Percentiles rank a stretch among this genome's conserved stretches.
These are phyloP conservation scores for Antarctomyces pellizariae DNA, from an alignment of 495 filamentous ascomycete species.

Conservation along the genomic window DNA sequence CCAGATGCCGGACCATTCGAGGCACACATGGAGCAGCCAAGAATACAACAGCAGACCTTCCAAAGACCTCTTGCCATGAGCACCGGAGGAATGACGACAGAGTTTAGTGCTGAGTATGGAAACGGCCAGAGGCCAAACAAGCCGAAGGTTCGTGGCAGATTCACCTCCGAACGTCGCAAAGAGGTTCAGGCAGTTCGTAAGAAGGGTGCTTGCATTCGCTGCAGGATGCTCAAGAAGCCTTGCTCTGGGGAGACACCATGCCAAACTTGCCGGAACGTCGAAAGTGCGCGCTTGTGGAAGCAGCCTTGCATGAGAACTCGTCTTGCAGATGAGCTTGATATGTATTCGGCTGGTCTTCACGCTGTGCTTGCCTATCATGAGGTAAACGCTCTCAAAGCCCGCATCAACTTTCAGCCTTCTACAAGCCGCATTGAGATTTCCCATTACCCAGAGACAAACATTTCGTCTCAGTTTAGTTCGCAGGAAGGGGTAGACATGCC, in stretches of 20 bases:
- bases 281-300: conserved; percentile 61
- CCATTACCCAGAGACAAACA: conserved; percentile 34
- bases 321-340: conserved; percentile 46
- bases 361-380: conserved; percentile 41
- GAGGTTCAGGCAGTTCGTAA: conserved; percentile 67
- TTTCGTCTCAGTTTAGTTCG: conserved; percentile 26
- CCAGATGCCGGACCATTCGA: conserved; percentile 3
- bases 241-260: conserved; percentile 68
- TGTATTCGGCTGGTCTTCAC: conserved; percentile 50
- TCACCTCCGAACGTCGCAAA: conserved; percentile 40
- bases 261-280: conserved; percentile 52
- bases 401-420: conserved; percentile 29
- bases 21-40: background rate
- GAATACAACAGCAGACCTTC: conserved; percentile 8
- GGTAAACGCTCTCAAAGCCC: conserved; percentile 32
- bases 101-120: conserved; percentile 32
- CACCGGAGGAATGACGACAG: conserved; percentile 26
- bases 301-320: conserved; percentile 54
- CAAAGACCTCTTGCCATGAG: conserved; percentile 33
- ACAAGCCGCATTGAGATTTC: conserved; percentile 42
- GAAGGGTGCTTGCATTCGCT: conserved; percentile 64
- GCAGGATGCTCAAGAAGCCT: conserved; percentile 68
- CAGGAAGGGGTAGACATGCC: conserved; percentile 18
- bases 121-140: conserved; percentile 26
- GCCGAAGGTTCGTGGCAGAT: conserved; percentile 41